phyloP scores from a whole-genome alignment of 2,329 filamentous ascomycete genomes.

The Ascochyta fabae region DNA sequence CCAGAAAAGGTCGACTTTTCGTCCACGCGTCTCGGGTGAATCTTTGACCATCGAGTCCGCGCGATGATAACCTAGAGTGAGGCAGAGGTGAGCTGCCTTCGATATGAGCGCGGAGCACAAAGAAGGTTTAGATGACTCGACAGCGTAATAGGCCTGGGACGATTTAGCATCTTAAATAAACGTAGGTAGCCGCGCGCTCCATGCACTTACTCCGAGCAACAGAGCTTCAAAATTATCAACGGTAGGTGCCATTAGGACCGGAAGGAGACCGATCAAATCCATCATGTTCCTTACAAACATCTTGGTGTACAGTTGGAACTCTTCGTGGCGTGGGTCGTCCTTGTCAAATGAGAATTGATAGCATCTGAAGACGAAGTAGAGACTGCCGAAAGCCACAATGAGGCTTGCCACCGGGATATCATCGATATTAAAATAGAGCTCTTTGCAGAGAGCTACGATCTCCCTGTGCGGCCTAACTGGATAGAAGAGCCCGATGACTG shows the following conservation, averaged over 20 bases:
- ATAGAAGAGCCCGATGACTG: slow-evolving; percentile 12
- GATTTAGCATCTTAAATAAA: background rate
- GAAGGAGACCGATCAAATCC: slow-evolving; percentile 31
- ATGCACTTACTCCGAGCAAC: slow-evolving; percentile 33
- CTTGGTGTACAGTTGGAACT: slow-evolving; percentile 29
- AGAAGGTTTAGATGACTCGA: slow-evolving; percentile 44
- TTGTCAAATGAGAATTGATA: slow-evolving; percentile 34
- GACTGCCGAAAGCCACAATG: slow-evolving; percentile 47
- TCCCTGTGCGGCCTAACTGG: slow-evolving; percentile 15
- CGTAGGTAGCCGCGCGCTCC: background rate
- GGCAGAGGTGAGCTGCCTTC: slow-evolving; percentile 43
- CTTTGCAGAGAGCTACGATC: slow-evolving; percentile 12
- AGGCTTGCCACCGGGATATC: slow-evolving; percentile 43
- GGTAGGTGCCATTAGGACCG: slow-evolving; percentile 43
- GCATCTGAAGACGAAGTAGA: slow-evolving; percentile 48
- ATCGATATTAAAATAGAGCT: slow-evolving; percentile 47
- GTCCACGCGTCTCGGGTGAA: background rate
- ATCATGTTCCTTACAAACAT: slow-evolving; percentile 40
- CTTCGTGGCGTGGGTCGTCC: slow-evolving; percentile 12
- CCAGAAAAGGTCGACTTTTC: slow-evolving; percentile 45
- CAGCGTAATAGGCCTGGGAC: slow-evolving; percentile 32
- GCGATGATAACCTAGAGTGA: slow-evolving; percentile 46
- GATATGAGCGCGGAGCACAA: slow-evolving; percentile 49
- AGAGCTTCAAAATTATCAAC: slow-evolving; percentile 46
- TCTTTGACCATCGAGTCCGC: slow-evolving; percentile 15